Conservation (phyloP, 352 stramenopile species). For the Phytophthora boehmeriae region DNA sequence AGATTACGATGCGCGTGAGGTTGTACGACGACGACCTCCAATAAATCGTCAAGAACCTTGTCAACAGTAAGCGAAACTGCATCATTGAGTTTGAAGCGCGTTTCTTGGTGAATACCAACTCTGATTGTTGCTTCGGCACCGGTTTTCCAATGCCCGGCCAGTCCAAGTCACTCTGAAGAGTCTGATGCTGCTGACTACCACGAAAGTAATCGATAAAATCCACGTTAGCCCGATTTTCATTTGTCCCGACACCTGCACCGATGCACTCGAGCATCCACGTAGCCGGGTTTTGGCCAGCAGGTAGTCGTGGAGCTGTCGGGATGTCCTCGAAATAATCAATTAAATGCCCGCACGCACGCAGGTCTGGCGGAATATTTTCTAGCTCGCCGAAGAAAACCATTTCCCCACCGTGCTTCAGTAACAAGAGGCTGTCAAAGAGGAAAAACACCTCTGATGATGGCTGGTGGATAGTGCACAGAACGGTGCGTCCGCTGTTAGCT, state of each 20-base stretch:
- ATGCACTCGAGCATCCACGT: conserved; percentile 22
- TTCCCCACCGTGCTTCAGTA: conserved; percentile 53
- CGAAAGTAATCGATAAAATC: conserved; percentile 18
- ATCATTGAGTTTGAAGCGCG: conserved; percentile 34
- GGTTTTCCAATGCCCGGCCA: neutral
- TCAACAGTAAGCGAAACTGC: conserved; percentile 46
- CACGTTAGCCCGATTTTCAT: neutral
- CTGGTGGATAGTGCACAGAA: conserved; percentile 36
- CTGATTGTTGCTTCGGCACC: neutral
- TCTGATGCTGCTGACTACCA: neutral
- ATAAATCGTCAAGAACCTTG: conserved; percentile 58
- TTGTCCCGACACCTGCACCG: conserved; percentile 14
- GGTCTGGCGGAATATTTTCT: conserved; percentile 9
- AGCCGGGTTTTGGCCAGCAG: conserved; percentile 40
- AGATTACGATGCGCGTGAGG: conserved; percentile 71
- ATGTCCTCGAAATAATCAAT: conserved; percentile 40
- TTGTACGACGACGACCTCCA: conserved; percentile 88
- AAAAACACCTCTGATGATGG: conserved; percentile 82
- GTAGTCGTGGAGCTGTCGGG: conserved; percentile 8
- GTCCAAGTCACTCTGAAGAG: neutral
- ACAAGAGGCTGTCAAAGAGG: conserved; percentile 79
- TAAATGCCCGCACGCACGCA: conserved; percentile 12
- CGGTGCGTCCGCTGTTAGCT: conserved; percentile 61
- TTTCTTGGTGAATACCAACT: conserved; percentile 40
- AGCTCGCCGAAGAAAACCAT: conserved; percentile 48